Evolutionary conservation across 1,284 basidiomycete genomes (phyloP).

Genomic region (Malassezia slooffiae): DNA sequence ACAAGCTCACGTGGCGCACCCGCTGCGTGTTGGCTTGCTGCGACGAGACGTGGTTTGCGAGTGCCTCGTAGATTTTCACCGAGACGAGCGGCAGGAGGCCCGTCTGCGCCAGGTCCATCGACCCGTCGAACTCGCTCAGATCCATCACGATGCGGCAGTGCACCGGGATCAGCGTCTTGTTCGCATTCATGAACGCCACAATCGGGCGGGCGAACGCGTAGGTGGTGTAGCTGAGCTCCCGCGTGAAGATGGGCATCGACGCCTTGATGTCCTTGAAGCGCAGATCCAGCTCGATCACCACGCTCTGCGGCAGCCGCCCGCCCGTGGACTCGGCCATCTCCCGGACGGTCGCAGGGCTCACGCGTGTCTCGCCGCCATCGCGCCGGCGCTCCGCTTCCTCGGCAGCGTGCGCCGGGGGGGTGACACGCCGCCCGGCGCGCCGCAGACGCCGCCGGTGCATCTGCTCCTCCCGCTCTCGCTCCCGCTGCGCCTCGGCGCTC

Average conservation of each 20-base stretch:
- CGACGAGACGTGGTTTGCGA: constrained; percentile 40
- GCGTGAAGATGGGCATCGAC: constrained; percentile 59
- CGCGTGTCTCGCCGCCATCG: no score
- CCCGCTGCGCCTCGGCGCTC: constrained; percentile 1
- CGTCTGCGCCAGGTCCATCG: constrained; percentile 43
- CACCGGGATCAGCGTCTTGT: constrained; percentile 27
- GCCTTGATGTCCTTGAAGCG: constrained; percentile 93
- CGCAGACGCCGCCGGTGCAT: neutral
- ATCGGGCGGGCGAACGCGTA: constrained; percentile 92
- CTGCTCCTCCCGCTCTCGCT: neutral
- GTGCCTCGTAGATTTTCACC: constrained; percentile 43
- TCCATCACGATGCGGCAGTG: constrained; percentile 43
- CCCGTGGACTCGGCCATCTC: no score
- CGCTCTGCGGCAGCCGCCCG: constrained; percentile 33
- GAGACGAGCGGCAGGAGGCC: constrained; percentile 39
- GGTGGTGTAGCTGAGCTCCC: constrained; percentile 68
- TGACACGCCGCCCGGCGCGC: neutral
- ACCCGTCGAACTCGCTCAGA: constrained; percentile 43
- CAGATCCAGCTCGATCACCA: constrained; percentile 82
- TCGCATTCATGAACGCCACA: constrained; percentile 73
- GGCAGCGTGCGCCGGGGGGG: neutral
- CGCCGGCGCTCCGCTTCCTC: no score
- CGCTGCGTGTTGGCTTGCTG: constrained; percentile 35
- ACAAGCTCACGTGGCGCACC: constrained; percentile 37
- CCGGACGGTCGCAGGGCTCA: no score